These are phyloP conservation scores for Ophiocordyceps robertsii DNA, from an alignment of 2,329 filamentous ascomycete genomes.

Conservation along the genomic window DNA sequence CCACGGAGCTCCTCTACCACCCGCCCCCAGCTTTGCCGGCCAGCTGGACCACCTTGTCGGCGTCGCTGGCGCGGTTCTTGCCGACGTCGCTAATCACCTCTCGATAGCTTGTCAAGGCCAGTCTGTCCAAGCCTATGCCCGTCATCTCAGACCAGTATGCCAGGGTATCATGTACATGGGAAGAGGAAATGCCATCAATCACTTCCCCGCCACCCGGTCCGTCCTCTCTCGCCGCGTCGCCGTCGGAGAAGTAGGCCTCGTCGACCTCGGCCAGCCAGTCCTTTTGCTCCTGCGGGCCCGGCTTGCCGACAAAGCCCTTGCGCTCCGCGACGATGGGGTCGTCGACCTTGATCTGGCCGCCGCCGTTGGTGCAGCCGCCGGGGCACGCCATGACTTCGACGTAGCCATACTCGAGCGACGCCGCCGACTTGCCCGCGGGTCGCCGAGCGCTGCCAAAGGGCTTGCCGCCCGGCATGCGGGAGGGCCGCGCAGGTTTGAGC, in stretches of 20 bases:
- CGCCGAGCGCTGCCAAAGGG: slow-evolving; percentile 42
- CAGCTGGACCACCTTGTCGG: slow-evolving; percentile 74
- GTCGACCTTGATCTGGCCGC: slow-evolving; percentile 84
- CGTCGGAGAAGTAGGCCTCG: slow-evolving; percentile 76
- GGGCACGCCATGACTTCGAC: slow-evolving; percentile 99
- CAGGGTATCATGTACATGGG: slow-evolving; percentile 54
- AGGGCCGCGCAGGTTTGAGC: slow-evolving; percentile 66
- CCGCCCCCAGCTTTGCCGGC: slow-evolving; percentile 86
- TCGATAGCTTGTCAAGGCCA: slow-evolving; percentile 78
- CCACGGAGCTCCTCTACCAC: slow-evolving; percentile 58
- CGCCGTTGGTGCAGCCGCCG: slow-evolving; percentile 96
- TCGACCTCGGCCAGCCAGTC: slow-evolving; percentile 72
- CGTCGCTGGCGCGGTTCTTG: slow-evolving; percentile 55
- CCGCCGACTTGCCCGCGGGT: slow-evolving; percentile 30
- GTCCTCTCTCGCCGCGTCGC: slow-evolving; percentile 27
- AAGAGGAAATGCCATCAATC: slow-evolving; percentile 53
- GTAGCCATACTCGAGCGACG: slow-evolving; percentile 62
- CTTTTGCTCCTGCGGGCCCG: slow-evolving; percentile 69
- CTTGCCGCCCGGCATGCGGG: slow-evolving; percentile 66
- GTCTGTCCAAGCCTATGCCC: slow-evolving; percentile 53
- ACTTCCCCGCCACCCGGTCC: slow-evolving; percentile 18
- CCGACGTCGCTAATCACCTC: slow-evolving; percentile 93
- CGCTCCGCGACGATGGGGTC: slow-evolving; percentile 51
- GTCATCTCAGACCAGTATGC: slow-evolving; percentile 65
- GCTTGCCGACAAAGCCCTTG: slow-evolving; percentile 35